Evolutionary conservation across 768 basidiomycete species (phyloP).

Genomic region (Tricholoma matsutake): DNA sequence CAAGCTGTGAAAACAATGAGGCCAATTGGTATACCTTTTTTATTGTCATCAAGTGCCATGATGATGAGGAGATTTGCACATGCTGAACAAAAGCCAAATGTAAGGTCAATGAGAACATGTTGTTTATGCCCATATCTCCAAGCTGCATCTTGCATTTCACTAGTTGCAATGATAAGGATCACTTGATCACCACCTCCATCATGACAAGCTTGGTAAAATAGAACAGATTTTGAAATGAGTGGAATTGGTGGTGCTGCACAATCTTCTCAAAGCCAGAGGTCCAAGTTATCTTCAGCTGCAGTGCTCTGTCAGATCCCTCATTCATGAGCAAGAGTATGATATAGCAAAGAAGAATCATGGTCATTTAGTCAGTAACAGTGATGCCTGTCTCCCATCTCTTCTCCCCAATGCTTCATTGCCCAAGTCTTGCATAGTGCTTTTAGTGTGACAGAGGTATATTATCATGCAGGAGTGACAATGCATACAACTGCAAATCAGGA

Average conservation of each 20-base stretch:
- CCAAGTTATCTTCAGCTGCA: constrained; percentile 23
- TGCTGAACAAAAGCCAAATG: too few relatives aligned
- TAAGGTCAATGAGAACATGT: background rate
- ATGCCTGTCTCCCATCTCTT: constrained; percentile 14
- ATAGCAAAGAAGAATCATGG: too few relatives aligned
- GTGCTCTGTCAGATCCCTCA: constrained; percentile 20
- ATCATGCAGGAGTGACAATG: constrained; percentile 14
- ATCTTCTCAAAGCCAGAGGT: constrained; percentile 20
- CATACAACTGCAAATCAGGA: constrained; percentile 4
- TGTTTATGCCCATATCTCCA: background rate
- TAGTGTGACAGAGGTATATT: constrained; percentile 20
- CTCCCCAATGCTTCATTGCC: constrained; percentile 15
- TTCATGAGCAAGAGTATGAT: constrained; percentile 18
- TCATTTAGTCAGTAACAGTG: constrained; percentile 13
- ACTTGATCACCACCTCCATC: too few relatives aligned
- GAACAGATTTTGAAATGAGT: constrained; percentile 15
- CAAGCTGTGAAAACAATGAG: too few relatives aligned
- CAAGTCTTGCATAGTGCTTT: constrained; percentile 16
- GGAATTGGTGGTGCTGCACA: constrained; percentile 17
- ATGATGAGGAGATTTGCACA: too few relatives aligned
- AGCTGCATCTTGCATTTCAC: too few relatives aligned
- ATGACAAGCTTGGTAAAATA: constrained; percentile 17
- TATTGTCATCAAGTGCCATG: too few relatives aligned
- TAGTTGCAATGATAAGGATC: too few relatives aligned
- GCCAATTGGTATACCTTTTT: too few relatives aligned